Base-by-base conservation (phyloP, 108 stramenopile genomes). In the Pseudonitzschia multistriata region DNA sequence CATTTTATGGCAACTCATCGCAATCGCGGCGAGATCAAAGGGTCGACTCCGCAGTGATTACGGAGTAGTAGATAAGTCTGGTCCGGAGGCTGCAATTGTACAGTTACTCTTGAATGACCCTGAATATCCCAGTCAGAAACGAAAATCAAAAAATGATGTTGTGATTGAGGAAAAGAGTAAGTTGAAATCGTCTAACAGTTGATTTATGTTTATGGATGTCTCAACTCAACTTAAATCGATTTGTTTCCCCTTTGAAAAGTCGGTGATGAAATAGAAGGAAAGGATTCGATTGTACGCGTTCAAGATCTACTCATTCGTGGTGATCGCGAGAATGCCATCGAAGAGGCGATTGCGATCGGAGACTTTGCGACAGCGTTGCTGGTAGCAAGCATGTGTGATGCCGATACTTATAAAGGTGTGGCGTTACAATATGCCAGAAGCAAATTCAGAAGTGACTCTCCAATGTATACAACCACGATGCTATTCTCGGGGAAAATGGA, bases 301-400 rank as follows among this genome's bases (percentile, higher is more conserved):
- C 81, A 90, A 69, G 55, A 70, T 33, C 61, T 85, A 50, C 65
- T 92, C 5, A 39, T 91, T 37, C 64, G 73, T 52, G 94, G 94
- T 25, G 74, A 90, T 31, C 71, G 90, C 61, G 83, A 81, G 29
- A 71, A 84, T 36, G 94, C 91, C 22, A 85, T 90, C 6, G 68
- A 80, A 39, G 77, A 80, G 59, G 91, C 94, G 10, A 39, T 95
- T 22, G 55, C 55, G 6, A 67, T 75, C 55, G 70, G 73, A 49
- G 76, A 93, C 42, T 90, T 79, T 67, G 87, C 91, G 1, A 76
- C 92, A 8, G 91, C 94, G 24, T 64, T 95, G 3, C 73, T 95
- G 13, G 86, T 95, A 39, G 85, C 88, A 14, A 76, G 70, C 28
- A 82, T 90, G 78, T 93, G 88, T 68, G 87, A 81, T 27, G 42